Percentiles rank a stretch among this genome's conserved stretches.
Evolutionary conservation across 2,329 filamentous ascomycete species (phyloP).

Genomic region (Alternaria sp.): DNA sequence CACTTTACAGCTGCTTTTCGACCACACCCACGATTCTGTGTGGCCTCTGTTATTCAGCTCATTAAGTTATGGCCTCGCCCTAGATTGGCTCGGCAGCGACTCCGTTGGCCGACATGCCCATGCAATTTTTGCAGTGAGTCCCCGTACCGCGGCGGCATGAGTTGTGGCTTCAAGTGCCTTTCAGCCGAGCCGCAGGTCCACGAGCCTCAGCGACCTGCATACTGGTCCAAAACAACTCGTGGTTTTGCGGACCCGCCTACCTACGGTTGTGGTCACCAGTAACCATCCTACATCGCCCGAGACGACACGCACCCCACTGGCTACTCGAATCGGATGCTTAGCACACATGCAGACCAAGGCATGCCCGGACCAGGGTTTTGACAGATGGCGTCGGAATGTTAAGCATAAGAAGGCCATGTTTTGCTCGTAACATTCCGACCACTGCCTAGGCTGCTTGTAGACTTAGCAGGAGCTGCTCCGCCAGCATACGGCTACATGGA

Average conservation of each 20-base stretch:
- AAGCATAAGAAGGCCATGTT: no score
- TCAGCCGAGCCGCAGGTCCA: conserved; percentile 18
- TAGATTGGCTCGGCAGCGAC: conserved; percentile 16
- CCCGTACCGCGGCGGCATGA: conserved; percentile 15
- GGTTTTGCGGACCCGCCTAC: conserved; percentile 4
- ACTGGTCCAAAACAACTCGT: not conserved
- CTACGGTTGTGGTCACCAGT: not conserved
- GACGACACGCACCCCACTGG: conserved; percentile 11
- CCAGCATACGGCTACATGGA: not conserved
- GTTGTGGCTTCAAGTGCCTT: conserved; percentile 18
- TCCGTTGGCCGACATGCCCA: conserved; percentile 10
- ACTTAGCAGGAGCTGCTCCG: not conserved
- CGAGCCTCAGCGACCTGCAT: conserved; percentile 20
- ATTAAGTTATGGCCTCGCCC: conserved; percentile 4
- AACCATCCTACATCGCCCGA: conserved; percentile 7
- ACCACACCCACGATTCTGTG: not conserved
- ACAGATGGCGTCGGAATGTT: not conserved
- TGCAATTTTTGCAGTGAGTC: conserved; percentile 10
- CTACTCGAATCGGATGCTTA: not conserved
- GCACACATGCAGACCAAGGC: not conserved
- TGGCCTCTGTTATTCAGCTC: conserved; percentile 5
- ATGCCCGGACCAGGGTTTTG: not conserved
- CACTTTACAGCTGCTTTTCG: no score
- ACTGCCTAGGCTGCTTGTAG: not conserved
- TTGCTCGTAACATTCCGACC: not conserved